A percentile compares a stretch with the other conserved stretches of the same genome.
Conservation (phyloP, 768 basidiomycete genomes). For the Nidularia sp. region DNA sequence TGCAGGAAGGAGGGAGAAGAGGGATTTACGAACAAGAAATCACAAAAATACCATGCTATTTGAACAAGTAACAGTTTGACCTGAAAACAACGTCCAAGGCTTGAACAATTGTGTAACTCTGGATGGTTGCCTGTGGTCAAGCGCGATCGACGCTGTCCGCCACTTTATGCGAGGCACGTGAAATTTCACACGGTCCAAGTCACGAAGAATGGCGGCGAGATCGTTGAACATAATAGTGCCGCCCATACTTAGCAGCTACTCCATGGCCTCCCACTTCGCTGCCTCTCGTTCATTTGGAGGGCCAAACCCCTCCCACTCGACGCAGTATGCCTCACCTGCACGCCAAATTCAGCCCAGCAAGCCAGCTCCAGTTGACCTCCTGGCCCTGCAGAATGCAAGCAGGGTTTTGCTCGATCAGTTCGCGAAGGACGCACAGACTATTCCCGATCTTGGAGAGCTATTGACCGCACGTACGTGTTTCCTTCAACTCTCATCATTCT, state of each 20-base stretch:
- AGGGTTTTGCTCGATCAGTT: conserved; percentile 65
- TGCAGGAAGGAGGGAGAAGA: not conserved
- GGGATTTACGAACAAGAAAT: not conserved
- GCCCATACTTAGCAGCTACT: not conserved
- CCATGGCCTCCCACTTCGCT: conserved; percentile 4
- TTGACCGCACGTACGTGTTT: conserved; percentile 54
- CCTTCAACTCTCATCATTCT: not conserved
- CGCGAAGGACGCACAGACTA: conserved; percentile 65
- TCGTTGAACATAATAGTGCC: not conserved
- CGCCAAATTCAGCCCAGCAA: conserved; percentile 22
- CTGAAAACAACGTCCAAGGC: too few species aligned
- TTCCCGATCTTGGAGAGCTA: conserved; percentile 74
- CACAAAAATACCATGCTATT: not conserved
- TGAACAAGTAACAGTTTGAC: not conserved
- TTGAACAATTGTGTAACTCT: too few species aligned
- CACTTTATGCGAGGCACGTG: not conserved
- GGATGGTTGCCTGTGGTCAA: too few species aligned
- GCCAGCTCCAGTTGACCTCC: conserved; percentile 48
- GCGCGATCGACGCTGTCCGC: too few species aligned
- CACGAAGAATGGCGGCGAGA: not conserved
- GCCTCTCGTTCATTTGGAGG: conserved; percentile 11
- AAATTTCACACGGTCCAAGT: not conserved
- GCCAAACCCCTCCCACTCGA: conserved; percentile 5
- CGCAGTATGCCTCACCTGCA: conserved; percentile 3
- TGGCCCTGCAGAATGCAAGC: conserved; percentile 62